Base-by-base conservation (phyloP, 179 eudicot genomes). In the Carnegiea gigantea region DNA sequence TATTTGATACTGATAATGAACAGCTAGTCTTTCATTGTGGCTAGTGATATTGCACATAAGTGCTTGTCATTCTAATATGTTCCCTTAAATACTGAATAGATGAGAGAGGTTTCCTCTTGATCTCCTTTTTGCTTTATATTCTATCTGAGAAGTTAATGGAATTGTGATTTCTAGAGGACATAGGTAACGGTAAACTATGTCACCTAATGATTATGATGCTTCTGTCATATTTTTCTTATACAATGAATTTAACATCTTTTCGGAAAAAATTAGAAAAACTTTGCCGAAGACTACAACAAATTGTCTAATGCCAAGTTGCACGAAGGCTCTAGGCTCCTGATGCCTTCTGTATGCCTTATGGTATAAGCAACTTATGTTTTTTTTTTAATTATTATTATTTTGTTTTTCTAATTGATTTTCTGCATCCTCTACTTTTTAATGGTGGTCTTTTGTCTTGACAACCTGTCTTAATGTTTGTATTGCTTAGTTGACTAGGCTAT, bases 401-500 rank as follows among this genome's bases (percentile, higher is more conserved):
- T 33, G 30, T 43, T 62, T 17, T 73, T 53, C 36, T n/a, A 44
- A 60, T 54, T 53, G 9, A 17, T 12, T 18, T 54, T 15, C 28
- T 59, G 33, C 6, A 59, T 59, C 53, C 13, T 26, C 36, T 24
- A 80, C 40, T 14, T 40, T 77, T 28, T 72, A 17, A 11, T 44
- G 38, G 28, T 30, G 26, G 24, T 40, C 18, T 76, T 79, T 77
- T n/a, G 26, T 51, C 71, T 33, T 62, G 78, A 13, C 67, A 59
- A 23, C 13, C 62, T 73, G 49, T 10, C 23, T 48, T 73, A 54
- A 62, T 64, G 57, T 64, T 77, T 46, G 70, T n/a, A 24, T 65
- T 49, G 54, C 43, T 68, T 78, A 78, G 68, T 60, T 78, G 70
- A 75, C 70, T 82, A 6, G 64, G 38, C 60, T 79, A 5, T 82